Percentiles rank a stretch among this genome's conserved stretches.
Conservation (phyloP, 2,329 filamentous ascomycete genomes). For the Ceratocystis eucalypticola region DNA sequence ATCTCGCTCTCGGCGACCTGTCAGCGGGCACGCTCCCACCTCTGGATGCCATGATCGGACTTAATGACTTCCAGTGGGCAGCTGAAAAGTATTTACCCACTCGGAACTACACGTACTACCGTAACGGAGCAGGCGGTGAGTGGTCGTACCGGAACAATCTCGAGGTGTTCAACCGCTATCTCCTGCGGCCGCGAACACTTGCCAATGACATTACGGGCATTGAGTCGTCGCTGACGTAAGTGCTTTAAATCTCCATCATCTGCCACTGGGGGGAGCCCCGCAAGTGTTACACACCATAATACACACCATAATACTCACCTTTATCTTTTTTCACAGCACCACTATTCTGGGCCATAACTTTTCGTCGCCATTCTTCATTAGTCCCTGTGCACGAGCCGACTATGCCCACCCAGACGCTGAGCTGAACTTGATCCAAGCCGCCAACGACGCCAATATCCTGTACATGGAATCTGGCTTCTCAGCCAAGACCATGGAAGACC, state of each 20-base stretch:
- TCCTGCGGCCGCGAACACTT: conserved; percentile 31
- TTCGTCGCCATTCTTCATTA: conserved; percentile 37
- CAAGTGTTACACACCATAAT: no score
- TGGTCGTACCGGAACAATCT: conserved; percentile 40
- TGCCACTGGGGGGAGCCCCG: no score
- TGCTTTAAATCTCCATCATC: conserved; percentile 17
- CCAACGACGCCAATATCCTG: conserved; percentile 33
- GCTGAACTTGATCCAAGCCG: conserved; percentile 35
- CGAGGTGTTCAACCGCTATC: conserved; percentile 34
- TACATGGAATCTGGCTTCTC: conserved; percentile 30
- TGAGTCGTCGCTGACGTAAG: conserved; percentile 27
- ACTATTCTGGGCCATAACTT: conserved; percentile 36
- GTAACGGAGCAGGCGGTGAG: conserved; percentile 36
- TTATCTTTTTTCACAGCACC: conserved; percentile 23
- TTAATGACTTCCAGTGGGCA: conserved; percentile 39
- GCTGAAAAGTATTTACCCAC: conserved; percentile 32
- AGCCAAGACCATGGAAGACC: conserved; percentile 27
- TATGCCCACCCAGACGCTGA: conserved; percentile 34
- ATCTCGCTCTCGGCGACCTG: conserved; percentile 28
- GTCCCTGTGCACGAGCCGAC: conserved; percentile 33
- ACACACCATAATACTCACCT: conserved; percentile 19
- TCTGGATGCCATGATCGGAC: conserved; percentile 28
- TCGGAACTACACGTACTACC: conserved; percentile 36
- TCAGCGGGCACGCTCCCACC: conserved; percentile 19
- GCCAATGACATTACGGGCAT: conserved; percentile 27